Evolutionary conservation across 2,329 filamentous ascomycete species (phyloP).

Genomic region (Ilyonectria robusta): DNA sequence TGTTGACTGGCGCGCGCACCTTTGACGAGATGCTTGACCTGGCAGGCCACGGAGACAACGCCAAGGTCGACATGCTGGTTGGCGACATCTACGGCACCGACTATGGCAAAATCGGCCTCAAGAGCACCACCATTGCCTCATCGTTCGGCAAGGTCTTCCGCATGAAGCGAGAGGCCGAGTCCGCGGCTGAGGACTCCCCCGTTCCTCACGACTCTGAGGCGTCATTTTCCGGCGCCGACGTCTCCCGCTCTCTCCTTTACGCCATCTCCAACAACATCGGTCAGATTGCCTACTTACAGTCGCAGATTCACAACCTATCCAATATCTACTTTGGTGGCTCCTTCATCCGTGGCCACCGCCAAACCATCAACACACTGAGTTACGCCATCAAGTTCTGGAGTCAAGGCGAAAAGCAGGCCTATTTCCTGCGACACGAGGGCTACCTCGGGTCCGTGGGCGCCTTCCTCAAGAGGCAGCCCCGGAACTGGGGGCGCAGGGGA

Average conservation of each 20-base stretch:
- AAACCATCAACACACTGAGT: conserved; percentile 97
- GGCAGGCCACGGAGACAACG: conserved; percentile 92
- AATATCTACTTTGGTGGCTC: conserved; percentile 98
- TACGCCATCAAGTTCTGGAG: conserved; percentile 99
- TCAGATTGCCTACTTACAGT: conserved; percentile 97
- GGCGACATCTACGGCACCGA: conserved; percentile 98
- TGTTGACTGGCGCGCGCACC: conserved; percentile 92
- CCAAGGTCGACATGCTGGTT: conserved; percentile 94
- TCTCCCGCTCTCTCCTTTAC: conserved; percentile 91
- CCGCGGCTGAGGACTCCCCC: conserved; percentile 79
- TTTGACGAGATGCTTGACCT: conserved; percentile 98
- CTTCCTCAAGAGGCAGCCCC: conserved; percentile 91
- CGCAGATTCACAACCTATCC: conserved; percentile 90
- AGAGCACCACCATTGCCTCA: conserved; percentile 94
- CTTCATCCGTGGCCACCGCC: conserved; percentile 95
- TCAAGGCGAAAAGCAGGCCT: conserved; percentile 92
- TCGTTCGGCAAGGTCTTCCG: conserved; percentile 98
- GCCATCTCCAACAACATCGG: conserved; percentile 98
- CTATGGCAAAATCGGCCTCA: conserved; percentile 96
- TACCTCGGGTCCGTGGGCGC: conserved; percentile 95
- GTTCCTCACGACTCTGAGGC: conserved; percentile 65
- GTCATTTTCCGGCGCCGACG: conserved; percentile 83
- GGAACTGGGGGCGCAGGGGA: conserved; percentile 89
- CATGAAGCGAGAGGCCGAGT: conserved; percentile 88
- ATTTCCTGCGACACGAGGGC: conserved; percentile 95